Evolutionary conservation across 352 stramenopile genomes (phyloP), one percentile per base, ranked within the genome.

Genomic region (Globisporangium camurandrum): DNA sequence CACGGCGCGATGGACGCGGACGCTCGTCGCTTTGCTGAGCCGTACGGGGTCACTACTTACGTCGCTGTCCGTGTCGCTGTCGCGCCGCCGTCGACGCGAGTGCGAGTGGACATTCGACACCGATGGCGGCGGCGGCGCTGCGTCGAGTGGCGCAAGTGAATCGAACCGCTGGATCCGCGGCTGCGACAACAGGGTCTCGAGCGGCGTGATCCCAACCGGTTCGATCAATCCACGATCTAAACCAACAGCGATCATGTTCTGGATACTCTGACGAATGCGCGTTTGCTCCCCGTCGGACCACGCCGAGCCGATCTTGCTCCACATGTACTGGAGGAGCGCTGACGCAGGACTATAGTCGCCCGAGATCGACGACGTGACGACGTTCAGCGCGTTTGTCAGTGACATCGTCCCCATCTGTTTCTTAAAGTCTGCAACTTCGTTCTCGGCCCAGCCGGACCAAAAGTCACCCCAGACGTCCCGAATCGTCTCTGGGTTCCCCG

Each of bases 271-370:
- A 12, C 82, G 79, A 54, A 93, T 79, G 16, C 82, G 79, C 27
- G 82, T 93, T 40, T 90, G 73, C 60, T 93, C 82, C 26, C 82
- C 82, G 19, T 93, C 80, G 20, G 70, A 86, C 82, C 82, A 93
- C 1, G 82, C 79, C 46, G 73, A 68, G 24, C 81, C 78, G 23
- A 93, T 76, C 55, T 93, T 93, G 59, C 76, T 84, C 61, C 70
- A 83, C 74, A 93, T 89, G 49, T 76, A 93, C 57, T 84, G 76
- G 26, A 93, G 45, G 22, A 93, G 61, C 38, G 78, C 70, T 1
- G 78, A 84, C 10, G 78, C 81, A 10, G 78, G 74, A 14, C 72
- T 82, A 59, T 90, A 93, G 49, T 93, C 67, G 10, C 81, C 81
- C 16, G 66, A 81, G 45, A 91, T 78, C n/a, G 81, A 89, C 17